Evolutionary conservation across 2,329 filamentous ascomycete genomes (phyloP).

Genomic region (Mycosphaerella arachidis): DNA sequence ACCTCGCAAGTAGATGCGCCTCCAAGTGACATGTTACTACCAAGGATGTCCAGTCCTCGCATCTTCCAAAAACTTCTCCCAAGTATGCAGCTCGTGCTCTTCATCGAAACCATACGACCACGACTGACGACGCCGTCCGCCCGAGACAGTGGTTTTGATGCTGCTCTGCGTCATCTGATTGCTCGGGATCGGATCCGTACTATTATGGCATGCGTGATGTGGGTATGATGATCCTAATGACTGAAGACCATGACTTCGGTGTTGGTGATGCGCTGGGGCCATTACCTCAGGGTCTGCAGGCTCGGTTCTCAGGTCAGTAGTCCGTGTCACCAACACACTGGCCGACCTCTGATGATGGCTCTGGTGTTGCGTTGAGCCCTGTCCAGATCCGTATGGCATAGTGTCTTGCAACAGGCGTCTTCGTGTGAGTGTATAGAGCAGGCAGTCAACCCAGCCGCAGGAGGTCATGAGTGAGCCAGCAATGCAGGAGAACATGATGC

Average conservation of each 20-base stretch:
- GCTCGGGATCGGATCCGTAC: neutral
- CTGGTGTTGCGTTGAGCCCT: neutral
- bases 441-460: slow-evolving; percentile 56
- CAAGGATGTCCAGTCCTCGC: neutral
- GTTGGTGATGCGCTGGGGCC: neutral
- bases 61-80: neutral
- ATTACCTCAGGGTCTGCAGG: neutral
- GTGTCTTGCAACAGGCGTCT: slow-evolving; percentile 49
- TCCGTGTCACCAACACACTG: neutral
- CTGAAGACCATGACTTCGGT: neutral
- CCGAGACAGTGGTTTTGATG: neutral
- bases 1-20: neutral
- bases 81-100: neutral
- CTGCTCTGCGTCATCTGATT: neutral
- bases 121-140: neutral
- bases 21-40: neutral
- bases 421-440: slow-evolving; percentile 56
- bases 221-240: neutral
- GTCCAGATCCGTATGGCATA: slow-evolving; percentile 20
- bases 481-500: slow-evolving; percentile 45
- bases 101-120: neutral
- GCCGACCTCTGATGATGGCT: neutral
- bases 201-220: neutral
- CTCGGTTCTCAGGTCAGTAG: neutral
- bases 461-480: slow-evolving; percentile 55